Evolutionary conservation across 2,329 filamentous ascomycete species (phyloP).

Genomic region (Penicillium paneum): DNA sequence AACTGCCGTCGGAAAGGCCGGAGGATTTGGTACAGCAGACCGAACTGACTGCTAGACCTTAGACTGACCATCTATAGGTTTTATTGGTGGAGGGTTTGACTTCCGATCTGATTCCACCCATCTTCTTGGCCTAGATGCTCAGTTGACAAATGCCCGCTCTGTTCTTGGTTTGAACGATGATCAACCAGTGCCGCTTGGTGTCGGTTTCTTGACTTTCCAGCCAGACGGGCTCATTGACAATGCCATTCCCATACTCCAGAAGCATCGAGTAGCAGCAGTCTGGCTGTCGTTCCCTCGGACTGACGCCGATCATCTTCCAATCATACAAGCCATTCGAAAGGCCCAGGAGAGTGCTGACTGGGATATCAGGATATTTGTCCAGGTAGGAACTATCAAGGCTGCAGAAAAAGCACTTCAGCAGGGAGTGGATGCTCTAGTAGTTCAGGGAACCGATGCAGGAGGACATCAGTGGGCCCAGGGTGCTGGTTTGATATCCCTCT

Average conservation of each 20-base stretch:
- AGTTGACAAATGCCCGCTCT: constrained; percentile 10
- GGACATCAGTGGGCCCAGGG: constrained; percentile 59
- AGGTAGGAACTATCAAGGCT: constrained; percentile 59
- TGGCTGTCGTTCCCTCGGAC: constrained; percentile 64
- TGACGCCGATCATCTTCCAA: constrained; percentile 35
- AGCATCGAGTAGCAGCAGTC: constrained; percentile 56
- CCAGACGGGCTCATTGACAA: constrained; percentile 19
- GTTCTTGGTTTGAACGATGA: constrained; percentile 3
- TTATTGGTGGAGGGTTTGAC: constrained; percentile 22
- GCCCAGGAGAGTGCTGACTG: constrained; percentile 32
- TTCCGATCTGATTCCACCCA: constrained; percentile 16
- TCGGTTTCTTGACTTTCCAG: constrained; percentile 62
- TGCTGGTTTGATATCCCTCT: constrained; percentile 54
- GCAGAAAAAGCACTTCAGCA: constrained; percentile 50
- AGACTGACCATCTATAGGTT: constrained; percentile 10
- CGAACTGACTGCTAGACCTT: neutral
- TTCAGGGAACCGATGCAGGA: constrained; percentile 63
- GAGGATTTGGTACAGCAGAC: constrained; percentile 17
- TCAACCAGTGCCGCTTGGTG: constrained; percentile 50
- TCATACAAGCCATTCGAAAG: constrained; percentile 29
- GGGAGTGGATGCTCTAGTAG: constrained; percentile 58
- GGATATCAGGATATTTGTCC: constrained; percentile 54
- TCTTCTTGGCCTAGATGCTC: constrained; percentile 13
- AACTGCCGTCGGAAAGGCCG: constrained; percentile 16
- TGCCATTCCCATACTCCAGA: constrained; percentile 51